phyloP scores from a whole-genome alignment of 2,329 filamentous ascomycete genomes.

The Parastagonospora avenae region DNA sequence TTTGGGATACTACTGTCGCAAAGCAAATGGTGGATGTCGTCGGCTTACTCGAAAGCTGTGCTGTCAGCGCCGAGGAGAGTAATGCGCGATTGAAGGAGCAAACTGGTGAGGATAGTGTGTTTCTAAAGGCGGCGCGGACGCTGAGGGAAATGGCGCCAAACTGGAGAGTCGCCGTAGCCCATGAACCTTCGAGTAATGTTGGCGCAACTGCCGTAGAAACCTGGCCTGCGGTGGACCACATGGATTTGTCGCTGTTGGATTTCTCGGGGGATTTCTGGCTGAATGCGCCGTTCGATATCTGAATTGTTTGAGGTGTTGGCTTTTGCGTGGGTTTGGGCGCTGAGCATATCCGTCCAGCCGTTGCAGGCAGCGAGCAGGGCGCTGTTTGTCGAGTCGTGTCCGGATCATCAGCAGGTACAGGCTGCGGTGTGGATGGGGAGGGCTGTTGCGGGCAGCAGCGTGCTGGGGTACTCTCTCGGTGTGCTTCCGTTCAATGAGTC shows the following conservation, averaged over 20 bases:
- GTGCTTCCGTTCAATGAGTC: no score
- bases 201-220: neutral
- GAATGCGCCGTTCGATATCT: constrained; percentile 11
- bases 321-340: no score
- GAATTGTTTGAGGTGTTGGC: no score
- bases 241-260: constrained; percentile 15
- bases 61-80: constrained; percentile 8
- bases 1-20: constrained; percentile 18
- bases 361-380: no score
- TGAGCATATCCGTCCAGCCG: no score
- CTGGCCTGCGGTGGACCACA: constrained; percentile 1
- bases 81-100: constrained; percentile 12
- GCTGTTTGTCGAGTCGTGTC: no score
- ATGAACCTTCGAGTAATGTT: neutral
- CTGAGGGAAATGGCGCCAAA: constrained; percentile 15
- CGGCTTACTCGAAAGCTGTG: constrained; percentile 12
- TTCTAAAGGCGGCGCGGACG: constrained; percentile 15
- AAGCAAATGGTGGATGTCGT: constrained; percentile 13
- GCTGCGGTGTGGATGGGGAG: no score
- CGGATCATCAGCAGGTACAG: no score
- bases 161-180: constrained; percentile 8
- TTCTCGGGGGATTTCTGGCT: constrained; percentile 26
- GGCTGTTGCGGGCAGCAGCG: no score
- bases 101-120: constrained; percentile 20
- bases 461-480: no score